Conservation (phyloP, 2,329 filamentous ascomycete genomes). For the Hortaea sp. region DNA sequence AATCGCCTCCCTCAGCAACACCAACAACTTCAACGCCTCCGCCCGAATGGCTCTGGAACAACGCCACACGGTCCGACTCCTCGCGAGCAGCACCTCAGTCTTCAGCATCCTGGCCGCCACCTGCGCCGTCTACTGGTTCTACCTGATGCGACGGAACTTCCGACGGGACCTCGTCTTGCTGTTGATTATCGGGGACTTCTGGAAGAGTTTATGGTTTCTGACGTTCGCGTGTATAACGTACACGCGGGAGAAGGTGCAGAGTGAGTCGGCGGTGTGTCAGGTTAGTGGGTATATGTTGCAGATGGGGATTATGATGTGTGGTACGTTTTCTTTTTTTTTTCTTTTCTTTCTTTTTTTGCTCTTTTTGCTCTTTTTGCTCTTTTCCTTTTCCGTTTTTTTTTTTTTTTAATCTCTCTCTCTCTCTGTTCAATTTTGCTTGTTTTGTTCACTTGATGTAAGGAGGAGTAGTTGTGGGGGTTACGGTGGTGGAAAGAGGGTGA, state of each 20-base stretch:
- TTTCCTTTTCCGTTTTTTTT: background rate
- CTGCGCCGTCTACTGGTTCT: conserved; percentile 60
- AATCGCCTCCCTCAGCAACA: too few relatives aligned
- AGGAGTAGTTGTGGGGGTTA: background rate
- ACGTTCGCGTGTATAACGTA: conserved; percentile 54
- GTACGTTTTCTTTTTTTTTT: conserved; percentile 4
- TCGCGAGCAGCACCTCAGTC: conserved; percentile 27
- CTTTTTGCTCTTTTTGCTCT: background rate
- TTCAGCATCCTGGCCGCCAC: conserved; percentile 49
- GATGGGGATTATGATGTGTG: conserved; percentile 18
- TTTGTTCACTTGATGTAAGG: background rate
- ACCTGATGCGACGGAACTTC: conserved; percentile 62
- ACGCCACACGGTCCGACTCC: conserved; percentile 23
- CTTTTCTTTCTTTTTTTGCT: background rate
- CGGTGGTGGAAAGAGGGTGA: background rate
- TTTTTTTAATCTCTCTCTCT: background rate
- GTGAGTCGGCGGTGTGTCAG: conserved; percentile 15
- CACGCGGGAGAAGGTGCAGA: conserved; percentile 29
- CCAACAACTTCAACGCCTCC: conserved; percentile 6
- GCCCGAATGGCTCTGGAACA: conserved; percentile 8
- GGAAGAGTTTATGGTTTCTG: conserved; percentile 60
- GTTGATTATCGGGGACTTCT: conserved; percentile 61
- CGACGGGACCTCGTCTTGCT: conserved; percentile 67
- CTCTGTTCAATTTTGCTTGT: background rate
- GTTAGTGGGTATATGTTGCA: conserved; percentile 20